phyloP scores from a whole-genome alignment of 2,329 filamentous ascomycete genomes.

The Fusarium foetens region DNA sequence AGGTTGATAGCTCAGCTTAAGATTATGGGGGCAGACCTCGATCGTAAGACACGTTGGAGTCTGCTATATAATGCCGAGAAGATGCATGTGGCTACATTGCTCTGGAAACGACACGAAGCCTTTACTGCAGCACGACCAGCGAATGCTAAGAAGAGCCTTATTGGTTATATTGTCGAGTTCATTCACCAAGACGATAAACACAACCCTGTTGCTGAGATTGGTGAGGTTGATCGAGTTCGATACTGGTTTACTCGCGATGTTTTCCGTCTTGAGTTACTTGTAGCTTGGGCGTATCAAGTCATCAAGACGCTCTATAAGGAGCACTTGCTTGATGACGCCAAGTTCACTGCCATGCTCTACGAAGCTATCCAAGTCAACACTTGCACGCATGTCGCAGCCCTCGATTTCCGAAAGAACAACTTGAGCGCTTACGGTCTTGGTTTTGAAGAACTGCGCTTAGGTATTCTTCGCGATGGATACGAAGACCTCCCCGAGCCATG shows the following conservation, averaged over 20 bases:
- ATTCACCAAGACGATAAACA: constrained; percentile 82
- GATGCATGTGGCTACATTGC: constrained; percentile 78
- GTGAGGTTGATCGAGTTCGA: constrained; percentile 82
- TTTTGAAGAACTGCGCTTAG: constrained; percentile 71
- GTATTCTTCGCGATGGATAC: constrained; percentile 72
- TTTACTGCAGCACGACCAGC: constrained; percentile 69
- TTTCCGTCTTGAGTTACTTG: constrained; percentile 75
- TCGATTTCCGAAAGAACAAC: constrained; percentile 78
- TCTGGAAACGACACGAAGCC: constrained; percentile 85
- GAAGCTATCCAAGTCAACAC: constrained; percentile 76
- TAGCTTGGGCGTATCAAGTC: constrained; percentile 82
- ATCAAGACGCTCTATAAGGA: constrained; percentile 78
- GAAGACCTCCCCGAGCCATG: constrained; percentile 81
- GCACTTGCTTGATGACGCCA: constrained; percentile 63
- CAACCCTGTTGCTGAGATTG: constrained; percentile 68
- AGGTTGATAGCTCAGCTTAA: constrained; percentile 79
- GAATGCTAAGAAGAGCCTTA: constrained; percentile 73
- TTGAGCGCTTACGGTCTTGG: constrained; percentile 77
- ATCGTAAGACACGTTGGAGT: constrained; percentile 77
- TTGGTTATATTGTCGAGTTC: constrained; percentile 78
- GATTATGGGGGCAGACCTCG: constrained; percentile 72
- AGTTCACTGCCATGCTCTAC: constrained; percentile 65
- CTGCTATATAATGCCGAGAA: constrained; percentile 93
- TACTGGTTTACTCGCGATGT: constrained; percentile 87
- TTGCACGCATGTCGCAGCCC: constrained; percentile 65